These are phyloP conservation scores for Yamadazyma taylorii DNA, from an alignment of 1,139 yeast genomes.

Conservation along the genomic window DNA sequence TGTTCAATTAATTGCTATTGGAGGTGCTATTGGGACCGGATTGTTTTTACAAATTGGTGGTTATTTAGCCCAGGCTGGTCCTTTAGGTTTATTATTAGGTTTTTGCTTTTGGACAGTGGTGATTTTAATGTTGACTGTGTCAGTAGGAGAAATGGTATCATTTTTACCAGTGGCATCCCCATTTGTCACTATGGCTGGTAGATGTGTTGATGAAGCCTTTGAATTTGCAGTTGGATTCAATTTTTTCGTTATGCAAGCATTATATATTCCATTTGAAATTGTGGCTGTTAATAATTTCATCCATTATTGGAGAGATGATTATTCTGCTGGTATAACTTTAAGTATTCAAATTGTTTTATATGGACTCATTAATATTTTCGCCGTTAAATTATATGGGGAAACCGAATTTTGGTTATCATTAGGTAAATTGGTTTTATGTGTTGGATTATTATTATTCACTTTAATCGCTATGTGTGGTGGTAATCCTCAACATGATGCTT, in stretches of 20 bases:
- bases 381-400: conserved; percentile 76
- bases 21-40: conserved; percentile 39
- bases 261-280: conserved; percentile 78
- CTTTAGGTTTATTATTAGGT: conserved; percentile 44
- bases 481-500: conserved; percentile 63
- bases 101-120: conserved; percentile 50
- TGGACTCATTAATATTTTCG: conserved; percentile 63
- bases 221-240: conserved; percentile 82
- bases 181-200: conserved; percentile 53
- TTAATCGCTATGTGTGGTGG: conserved; percentile 85
- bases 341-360: conserved; percentile 63
- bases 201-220: conserved; percentile 63
- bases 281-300: conserved; percentile 77
- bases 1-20: conserved; percentile 35
- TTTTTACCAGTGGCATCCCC: conserved; percentile 73
- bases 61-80: conserved; percentile 48
- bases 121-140: conserved; percentile 60
- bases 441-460: conserved; percentile 72
- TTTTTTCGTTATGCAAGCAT: conserved; percentile 74
- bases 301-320: conserved; percentile 78
- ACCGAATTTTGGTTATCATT: conserved; percentile 78
- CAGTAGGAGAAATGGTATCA: conserved; percentile 83
- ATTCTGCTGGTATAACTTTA: conserved; percentile 65
- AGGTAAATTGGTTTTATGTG: conserved; percentile 67
- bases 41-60: conserved; percentile 35